Evolutionary conservation across 495 filamentous ascomycete species (phyloP), one percentile per base, ranked within the genome.

Genomic region (Penicillium taxi): DNA sequence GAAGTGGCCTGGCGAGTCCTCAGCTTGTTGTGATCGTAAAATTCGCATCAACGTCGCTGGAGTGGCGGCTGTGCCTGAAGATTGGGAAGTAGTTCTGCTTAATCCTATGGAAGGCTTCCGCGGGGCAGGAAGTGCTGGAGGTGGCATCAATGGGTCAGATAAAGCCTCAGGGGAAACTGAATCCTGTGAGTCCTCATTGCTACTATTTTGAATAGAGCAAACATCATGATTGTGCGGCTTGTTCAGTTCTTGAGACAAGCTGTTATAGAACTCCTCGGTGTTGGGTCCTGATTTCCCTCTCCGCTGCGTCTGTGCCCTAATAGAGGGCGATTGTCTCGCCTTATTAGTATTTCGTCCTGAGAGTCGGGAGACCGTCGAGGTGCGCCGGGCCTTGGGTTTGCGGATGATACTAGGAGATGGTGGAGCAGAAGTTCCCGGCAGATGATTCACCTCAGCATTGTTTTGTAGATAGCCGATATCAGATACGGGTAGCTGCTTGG

Each of bases 21-120:
- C 53, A 3, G 39, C 30, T 36, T 60, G 64, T 21, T 59, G 62
- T 14, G 58, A 58, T 32, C 63, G 61, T 29, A 75, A 71, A 16
- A 80, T 71, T 33, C 77, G 82, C 79, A 94, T 90, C 41, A 94
- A 57, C n/a, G 85, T 87, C 11, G 86, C 84, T 0, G 86, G 86
- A 2, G 86, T 91, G 13, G 82, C 85, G 11, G 86, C 71, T 25
- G 55, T 59, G 21, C 58, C 52, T 16, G 51, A 55, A 0, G 54
- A 45, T 29, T 58, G 52, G 13, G 54, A 25, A 17, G 54, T 31
- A 17, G 69, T 63, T n/a, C n/a, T n/a, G n/a, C n/a, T n/a, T 1
- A 63, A 63, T 35, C 58, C 56, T 5, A 79, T 67, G 26, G 70
- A 65, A 11, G 76, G 76, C 32, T 60, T 70, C 13, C 66, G 65